phyloP scores from a whole-genome alignment of 495 filamentous ascomycete species.

The Penicillium longicatenatum region DNA sequence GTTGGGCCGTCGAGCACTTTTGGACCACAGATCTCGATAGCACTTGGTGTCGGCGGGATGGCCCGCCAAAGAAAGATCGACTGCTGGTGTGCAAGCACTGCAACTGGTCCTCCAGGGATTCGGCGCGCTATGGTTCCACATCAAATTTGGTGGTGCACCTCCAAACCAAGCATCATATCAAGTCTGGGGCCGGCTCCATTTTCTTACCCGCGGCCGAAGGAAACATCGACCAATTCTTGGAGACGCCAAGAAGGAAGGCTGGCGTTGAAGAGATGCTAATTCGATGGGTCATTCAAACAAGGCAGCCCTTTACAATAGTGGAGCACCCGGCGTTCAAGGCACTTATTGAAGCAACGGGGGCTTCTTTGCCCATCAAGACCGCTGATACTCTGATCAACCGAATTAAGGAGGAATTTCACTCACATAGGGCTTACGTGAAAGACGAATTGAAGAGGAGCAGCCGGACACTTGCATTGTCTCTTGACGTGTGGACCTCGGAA shows the following conservation, averaged over 20 bases:
- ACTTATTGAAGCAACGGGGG: slow-evolving; percentile 16
- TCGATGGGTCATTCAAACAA: slow-evolving; percentile 14
- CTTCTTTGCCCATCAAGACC: slow-evolving; percentile 14
- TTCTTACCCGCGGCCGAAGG: slow-evolving; percentile 9
- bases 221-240: slow-evolving; percentile 12
- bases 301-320: slow-evolving; percentile 18
- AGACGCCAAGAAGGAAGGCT: slow-evolving; percentile 10
- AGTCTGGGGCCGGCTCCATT: slow-evolving; percentile 9
- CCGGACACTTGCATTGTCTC: slow-evolving; percentile 17
- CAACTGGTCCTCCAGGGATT: slow-evolving; percentile 15
- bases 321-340: slow-evolving; percentile 16
- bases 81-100: slow-evolving; percentile 17
- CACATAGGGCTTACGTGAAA: slow-evolving; percentile 13
- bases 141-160: slow-evolving; percentile 14
- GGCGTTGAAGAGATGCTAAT: slow-evolving; percentile 13
- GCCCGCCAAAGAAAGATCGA: slow-evolving; percentile 16
- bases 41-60: slow-evolving; percentile 17
- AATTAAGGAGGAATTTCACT: slow-evolving; percentile 17
- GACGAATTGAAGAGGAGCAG: slow-evolving; percentile 15
- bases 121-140: slow-evolving; percentile 16
- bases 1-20: slow-evolving; percentile 17
- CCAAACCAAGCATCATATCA: slow-evolving; percentile 15
- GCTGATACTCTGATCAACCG: slow-evolving; percentile 14
- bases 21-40: slow-evolving; percentile 18
- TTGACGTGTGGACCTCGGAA: slow-evolving; percentile 20